Evolutionary conservation across 495 filamentous ascomycete species (phyloP).

Genomic region (Platismatia glauca): DNA sequence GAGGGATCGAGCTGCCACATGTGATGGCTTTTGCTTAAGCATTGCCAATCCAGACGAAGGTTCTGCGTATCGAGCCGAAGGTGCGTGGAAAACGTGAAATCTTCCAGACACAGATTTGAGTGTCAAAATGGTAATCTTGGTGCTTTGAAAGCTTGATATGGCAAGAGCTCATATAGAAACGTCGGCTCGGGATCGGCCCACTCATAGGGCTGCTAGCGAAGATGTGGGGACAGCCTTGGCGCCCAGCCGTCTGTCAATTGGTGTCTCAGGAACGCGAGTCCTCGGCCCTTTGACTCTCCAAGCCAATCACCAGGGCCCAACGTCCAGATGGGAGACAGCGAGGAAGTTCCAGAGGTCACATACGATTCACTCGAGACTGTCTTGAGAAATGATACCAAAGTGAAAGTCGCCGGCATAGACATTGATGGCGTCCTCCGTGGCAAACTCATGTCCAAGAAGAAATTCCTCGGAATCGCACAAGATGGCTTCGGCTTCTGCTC

Average conservation of each 20-base stretch:
- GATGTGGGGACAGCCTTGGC: background rate
- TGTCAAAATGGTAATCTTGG: too few species aligned
- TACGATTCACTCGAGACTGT: constrained; percentile 54
- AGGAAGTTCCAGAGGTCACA: constrained; percentile 30
- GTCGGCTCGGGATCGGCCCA: too few species aligned
- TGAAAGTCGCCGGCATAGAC: constrained; percentile 89
- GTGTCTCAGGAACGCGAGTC: background rate
- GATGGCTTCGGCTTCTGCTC: constrained; percentile 95
- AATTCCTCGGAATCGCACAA: constrained; percentile 77
- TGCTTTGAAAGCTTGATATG: too few species aligned
- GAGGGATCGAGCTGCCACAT: too few species aligned
- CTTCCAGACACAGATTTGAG: too few species aligned
- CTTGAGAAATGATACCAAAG: constrained; percentile 65
- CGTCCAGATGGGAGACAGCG: constrained; percentile 1
- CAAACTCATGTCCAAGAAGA: constrained; percentile 91
- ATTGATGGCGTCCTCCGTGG: constrained; percentile 86
- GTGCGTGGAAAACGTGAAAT: too few species aligned
- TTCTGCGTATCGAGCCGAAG: too few species aligned
- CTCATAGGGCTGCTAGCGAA: background rate
- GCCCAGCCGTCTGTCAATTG: background rate
- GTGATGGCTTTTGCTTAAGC: too few species aligned
- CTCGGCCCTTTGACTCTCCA: background rate
- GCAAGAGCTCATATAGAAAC: too few species aligned
- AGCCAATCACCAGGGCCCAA: background rate
- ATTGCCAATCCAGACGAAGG: too few species aligned